Percentiles rank a stretch among this genome's conserved stretches.
phyloP scores from a whole-genome alignment of 768 basidiomycete species.

The Russula dissimulans region DNA sequence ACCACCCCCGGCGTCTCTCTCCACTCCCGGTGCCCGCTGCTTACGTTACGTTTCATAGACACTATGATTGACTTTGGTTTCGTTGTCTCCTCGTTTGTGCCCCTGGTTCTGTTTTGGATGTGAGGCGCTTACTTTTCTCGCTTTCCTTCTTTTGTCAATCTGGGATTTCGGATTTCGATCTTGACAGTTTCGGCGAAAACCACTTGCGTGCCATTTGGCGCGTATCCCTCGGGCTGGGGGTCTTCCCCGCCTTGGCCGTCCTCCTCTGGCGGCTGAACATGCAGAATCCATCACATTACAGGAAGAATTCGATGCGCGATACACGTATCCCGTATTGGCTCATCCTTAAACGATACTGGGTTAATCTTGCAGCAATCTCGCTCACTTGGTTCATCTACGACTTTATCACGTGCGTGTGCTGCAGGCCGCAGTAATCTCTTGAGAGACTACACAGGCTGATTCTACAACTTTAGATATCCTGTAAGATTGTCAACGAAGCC shows the following conservation, averaged over 20 bases:
- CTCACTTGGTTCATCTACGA: conserved; percentile 82
- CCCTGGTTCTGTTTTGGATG: conserved; percentile 86
- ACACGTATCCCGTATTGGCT: conserved; percentile 68
- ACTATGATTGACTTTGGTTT: conserved; percentile 83
- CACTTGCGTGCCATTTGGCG: conserved; percentile 87
- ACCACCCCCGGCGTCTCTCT: not conserved
- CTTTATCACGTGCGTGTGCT: conserved; percentile 52
- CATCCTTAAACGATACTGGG: conserved; percentile 73
- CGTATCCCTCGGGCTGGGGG: conserved; percentile 73
- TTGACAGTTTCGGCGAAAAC: conserved; percentile 55
- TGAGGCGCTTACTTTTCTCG: conserved; percentile 29
- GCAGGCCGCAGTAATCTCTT: not conserved
- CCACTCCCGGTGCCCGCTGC: not conserved
- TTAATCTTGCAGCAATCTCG: conserved; percentile 62
- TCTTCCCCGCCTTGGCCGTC: conserved; percentile 72
- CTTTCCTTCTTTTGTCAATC: not conserved
- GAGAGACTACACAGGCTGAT: not conserved
- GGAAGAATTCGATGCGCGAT: conserved; percentile 70
- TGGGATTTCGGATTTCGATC: not conserved
- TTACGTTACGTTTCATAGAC: conserved; percentile 34
- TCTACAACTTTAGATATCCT: conserved; percentile 40
- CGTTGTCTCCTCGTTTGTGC: conserved; percentile 70
- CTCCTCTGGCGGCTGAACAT: conserved; percentile 82
- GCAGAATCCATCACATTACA: conserved; percentile 68
- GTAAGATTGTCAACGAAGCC: conserved; percentile 30